Evolutionary conservation across 1,139 yeast genomes (phyloP).

Genomic region (Wickerhamiella infanticola): DNA sequence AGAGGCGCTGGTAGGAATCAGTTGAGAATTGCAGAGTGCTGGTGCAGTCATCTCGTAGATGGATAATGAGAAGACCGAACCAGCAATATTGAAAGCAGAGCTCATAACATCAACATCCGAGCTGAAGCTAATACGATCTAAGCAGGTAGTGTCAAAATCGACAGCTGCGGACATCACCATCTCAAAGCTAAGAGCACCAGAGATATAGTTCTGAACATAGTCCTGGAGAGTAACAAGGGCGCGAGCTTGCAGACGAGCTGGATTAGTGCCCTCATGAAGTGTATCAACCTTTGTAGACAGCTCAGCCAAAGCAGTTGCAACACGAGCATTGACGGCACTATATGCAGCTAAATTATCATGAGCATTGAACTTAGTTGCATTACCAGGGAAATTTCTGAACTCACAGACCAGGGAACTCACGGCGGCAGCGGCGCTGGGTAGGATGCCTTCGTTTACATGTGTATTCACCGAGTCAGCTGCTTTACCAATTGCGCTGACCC

Average conservation of each 20-base stretch:
- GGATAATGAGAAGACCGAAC: neutral
- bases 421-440: neutral
- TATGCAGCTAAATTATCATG: neutral
- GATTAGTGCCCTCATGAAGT: neutral
- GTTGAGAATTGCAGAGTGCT: neutral
- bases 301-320: neutral
- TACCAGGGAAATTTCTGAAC: neutral
- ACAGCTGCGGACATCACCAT: neutral
- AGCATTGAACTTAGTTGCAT: neutral
- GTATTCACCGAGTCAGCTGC: neutral
- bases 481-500: neutral
- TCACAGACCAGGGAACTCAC: neutral
- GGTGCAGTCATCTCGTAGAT: neutral
- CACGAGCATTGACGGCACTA: neutral
- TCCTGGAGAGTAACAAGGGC: neutral
- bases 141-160: neutral
- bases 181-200: neutral
- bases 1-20: neutral
- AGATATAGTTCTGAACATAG: neutral
- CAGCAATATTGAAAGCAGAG: neutral
- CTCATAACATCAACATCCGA: neutral
- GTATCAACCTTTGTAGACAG: neutral
- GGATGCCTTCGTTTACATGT: neutral
- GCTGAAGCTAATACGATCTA: neutral
- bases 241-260: neutral